Base-by-base conservation (phyloP, 495 filamentous ascomycete species). In the Penicillium paradoxum region DNA sequence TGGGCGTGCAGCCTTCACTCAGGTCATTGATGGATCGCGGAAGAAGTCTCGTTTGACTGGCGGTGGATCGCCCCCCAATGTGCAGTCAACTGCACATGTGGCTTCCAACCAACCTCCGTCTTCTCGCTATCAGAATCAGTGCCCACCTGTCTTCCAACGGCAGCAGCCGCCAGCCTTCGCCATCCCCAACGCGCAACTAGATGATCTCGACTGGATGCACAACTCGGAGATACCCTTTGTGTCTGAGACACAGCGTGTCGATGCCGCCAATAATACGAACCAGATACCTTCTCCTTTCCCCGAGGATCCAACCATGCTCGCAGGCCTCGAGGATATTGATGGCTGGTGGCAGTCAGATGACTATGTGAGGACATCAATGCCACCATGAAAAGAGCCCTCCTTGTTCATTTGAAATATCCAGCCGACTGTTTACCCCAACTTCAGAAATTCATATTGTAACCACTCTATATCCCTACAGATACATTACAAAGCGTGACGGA, bases 261-360 rank as follows among this genome's bases (percentile, higher is more conserved):
- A 40, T 14, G 24, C 42, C 1, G 9, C 8, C 1, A 36, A 55
- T 46, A 10, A 42, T 2, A 39, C 59, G 32, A 54, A 32, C 9
- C 27, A 37, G 0, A 38, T 64, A 0, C 14, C 58, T 21, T 47
- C 49, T 7, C 51, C 68, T 24, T 70, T 68, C 34, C 49, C 49
- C 0, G 65, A 63, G 22, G 65, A 63, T 14, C 40, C 60, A 2
- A 54, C 36, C 27, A 61, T 73, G 53, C 49, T 66, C 11, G 65
- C 72, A 3, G 71, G 56, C 56, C 46, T 76, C 6, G 64, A 54
- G 2, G 70, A 71, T 57, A 65, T 73, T 14, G 70, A 72, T 30
- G 57, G 65, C 0, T 76, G 73, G 73, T 74, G 73, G 73, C 64
- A 64, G 25, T 64, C 68, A 8, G 41, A 44, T 6, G 27, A 30